Evolutionary conservation across 352 stramenopile genomes (phyloP).

Genomic region (Phytopythium boreale): DNA sequence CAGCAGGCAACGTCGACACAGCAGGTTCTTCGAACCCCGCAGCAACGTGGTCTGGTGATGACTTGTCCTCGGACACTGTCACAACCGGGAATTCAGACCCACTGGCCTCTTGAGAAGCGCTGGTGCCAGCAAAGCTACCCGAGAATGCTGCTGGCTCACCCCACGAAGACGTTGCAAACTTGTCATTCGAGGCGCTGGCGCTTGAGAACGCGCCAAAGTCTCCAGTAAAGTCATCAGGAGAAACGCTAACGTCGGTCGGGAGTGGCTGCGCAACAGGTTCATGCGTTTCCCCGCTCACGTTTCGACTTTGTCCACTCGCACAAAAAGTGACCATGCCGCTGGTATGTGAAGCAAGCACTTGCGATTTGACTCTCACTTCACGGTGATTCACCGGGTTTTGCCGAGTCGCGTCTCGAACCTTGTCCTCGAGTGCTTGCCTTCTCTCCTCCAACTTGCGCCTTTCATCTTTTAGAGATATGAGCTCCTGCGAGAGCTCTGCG

Average conservation of each 20-base stretch:
- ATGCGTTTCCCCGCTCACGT: not conserved
- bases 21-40: not conserved
- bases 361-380: not conserved
- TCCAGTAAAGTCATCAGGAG: not conserved
- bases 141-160: not conserved
- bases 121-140: not conserved
- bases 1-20: not conserved
- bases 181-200: slow-evolving; percentile 7
- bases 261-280: not conserved
- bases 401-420: not conserved
- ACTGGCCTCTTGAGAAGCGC: not conserved
- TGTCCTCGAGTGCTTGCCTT: not conserved
- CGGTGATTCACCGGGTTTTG: not conserved
- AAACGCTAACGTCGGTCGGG: not conserved
- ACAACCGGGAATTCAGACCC: not conserved
- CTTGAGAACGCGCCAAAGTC: slow-evolving; percentile 7
- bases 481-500: slow-evolving; percentile 4
- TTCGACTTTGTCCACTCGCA: not conserved
- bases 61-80: not conserved
- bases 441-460: slow-evolving; percentile 11
- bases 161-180: not conserved
- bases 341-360: not conserved
- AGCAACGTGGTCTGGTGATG: not conserved
- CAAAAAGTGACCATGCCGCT: not conserved
- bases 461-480: slow-evolving; percentile 14